Evolutionary conservation across 2,329 filamentous ascomycete species (phyloP), one percentile per base, ranked within the genome.

Genomic region (Mollisiaceae sp.): DNA sequence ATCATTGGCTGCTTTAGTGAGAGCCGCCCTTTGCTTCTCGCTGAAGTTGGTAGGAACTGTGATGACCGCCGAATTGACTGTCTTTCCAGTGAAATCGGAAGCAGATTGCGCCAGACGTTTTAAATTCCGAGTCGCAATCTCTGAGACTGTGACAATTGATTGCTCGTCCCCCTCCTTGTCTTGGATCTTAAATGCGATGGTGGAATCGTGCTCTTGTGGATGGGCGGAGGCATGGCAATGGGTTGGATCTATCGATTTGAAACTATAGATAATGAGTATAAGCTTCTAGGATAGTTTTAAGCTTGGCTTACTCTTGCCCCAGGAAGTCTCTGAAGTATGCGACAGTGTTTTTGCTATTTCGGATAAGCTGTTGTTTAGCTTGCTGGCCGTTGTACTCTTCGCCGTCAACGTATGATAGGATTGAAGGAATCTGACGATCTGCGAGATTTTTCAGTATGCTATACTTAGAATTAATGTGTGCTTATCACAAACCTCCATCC

Each of bases 321-420:
- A 99, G 81, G 80, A 93, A 97, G 77, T 99, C 95, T 80, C 93
- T 90, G 85, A 98, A 99, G 83, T 92, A 97, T 77, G 93, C 92
- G 76, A 97, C 87, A 24, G 95, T 97, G 85, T 98, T 98, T 78
- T 88, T 87, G 70, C 93, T 86, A 81, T 99, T 98, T 77, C 95
- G 91, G 72, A 98, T 86, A 65, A 98, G 87, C 82, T 98, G 94
- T 70, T 86, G 85, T 86, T 98, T 99, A 75, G 94, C 95, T 82
- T 99, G 94, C 71, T 91, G 90, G 75, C 95, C 95, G 77, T 96
- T 94, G 81, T 97, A 97, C 82, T 99, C 94, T 77, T 99, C 95
- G 71, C 94, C 95, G 63, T 94, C 90, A 76, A 97, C 90, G 79
- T 99, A 99, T 43, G 95, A 97, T 74, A 99, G 84, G 73, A 96